Evolutionary conservation across 2,329 filamentous ascomycete species (phyloP).

Genomic region (Trichoderma guizhouense): DNA sequence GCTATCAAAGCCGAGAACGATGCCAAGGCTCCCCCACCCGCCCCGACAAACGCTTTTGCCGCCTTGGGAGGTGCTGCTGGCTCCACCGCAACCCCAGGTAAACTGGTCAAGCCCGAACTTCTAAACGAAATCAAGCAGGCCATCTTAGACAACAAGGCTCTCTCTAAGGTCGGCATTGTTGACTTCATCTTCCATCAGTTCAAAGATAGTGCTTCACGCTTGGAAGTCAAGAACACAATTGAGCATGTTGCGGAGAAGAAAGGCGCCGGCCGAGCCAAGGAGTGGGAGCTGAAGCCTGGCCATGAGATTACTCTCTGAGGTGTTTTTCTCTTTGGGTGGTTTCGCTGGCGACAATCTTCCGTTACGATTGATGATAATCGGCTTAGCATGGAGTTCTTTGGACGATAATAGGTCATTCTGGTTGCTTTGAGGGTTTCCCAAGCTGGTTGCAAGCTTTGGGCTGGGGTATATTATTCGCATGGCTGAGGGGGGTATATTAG

Average conservation of each 20-base stretch:
- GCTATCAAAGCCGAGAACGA: conserved; percentile 18
- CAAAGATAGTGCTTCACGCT: conserved; percentile 35
- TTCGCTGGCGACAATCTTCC: neutral
- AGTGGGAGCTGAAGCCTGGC: conserved; percentile 40
- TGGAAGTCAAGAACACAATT: conserved; percentile 42
- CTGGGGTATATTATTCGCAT: neutral
- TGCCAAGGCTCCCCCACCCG: conserved; percentile 34
- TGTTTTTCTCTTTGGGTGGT: neutral
- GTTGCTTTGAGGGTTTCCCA: neutral
- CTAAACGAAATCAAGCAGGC: conserved; percentile 41
- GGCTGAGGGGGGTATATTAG: neutral
- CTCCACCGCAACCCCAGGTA: conserved; percentile 23
- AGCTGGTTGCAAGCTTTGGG: neutral
- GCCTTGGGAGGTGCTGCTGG: conserved; percentile 27
- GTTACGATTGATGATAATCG: conserved; percentile 18
- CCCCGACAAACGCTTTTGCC: conserved; percentile 37
- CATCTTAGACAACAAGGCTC: conserved; percentile 38
- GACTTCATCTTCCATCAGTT: conserved; percentile 41
- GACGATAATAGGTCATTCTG: neutral
- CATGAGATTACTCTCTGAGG: conserved; percentile 34
- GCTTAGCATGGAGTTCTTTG: conserved; percentile 18
- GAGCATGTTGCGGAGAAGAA: conserved; percentile 41
- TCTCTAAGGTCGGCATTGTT: conserved; percentile 41
- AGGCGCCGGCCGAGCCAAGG: conserved; percentile 35
- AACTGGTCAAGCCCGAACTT: conserved; percentile 38